phyloP scores from a whole-genome alignment of 2,329 filamentous ascomycete genomes.

The Colletotrichum lini region DNA sequence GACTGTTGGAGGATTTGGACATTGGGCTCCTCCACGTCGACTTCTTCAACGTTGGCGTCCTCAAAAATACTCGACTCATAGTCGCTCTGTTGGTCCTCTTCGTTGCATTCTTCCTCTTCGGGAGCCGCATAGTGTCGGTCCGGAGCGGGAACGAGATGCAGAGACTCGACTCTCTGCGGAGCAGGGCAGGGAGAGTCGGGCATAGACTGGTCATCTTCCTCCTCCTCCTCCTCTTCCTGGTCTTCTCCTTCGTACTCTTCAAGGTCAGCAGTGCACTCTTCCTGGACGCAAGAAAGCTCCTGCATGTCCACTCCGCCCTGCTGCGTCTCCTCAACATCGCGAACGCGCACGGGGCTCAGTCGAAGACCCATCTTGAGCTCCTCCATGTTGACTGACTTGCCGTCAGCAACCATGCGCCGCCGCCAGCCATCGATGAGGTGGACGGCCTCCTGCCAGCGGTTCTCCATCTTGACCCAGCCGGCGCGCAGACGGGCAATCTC shows the following conservation, averaged over 20 bases:
- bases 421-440: conserved; percentile 94
- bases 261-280: conserved; percentile 57
- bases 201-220: neutral
- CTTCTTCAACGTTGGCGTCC: conserved; percentile 59
- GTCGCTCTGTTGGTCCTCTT: conserved; percentile 52
- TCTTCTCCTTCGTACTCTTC: conserved; percentile 55
- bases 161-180: conserved; percentile 50
- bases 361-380: conserved; percentile 78
- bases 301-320: conserved; percentile 53
- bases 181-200: conserved; percentile 48
- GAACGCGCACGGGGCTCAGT: conserved; percentile 71
- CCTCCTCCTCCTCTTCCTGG: conserved; percentile 22
- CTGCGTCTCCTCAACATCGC: conserved; percentile 64
- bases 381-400: conserved; percentile 78
- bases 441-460: conserved; percentile 89
- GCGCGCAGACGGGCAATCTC: conserved; percentile 87
- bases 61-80: conserved; percentile 60
- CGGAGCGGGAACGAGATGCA: conserved; percentile 58
- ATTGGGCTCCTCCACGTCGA: conserved; percentile 59
- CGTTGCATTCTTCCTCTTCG: conserved; percentile 42
- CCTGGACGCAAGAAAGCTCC: conserved; percentile 54
- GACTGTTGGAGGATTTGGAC: conserved; percentile 63
- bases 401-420: conserved; percentile 80
- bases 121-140: neutral
- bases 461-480: conserved; percentile 95